These are phyloP conservation scores for Saccharomyces hybrid DNA, from an alignment of 1,139 yeast species.

Conservation along the genomic window DNA sequence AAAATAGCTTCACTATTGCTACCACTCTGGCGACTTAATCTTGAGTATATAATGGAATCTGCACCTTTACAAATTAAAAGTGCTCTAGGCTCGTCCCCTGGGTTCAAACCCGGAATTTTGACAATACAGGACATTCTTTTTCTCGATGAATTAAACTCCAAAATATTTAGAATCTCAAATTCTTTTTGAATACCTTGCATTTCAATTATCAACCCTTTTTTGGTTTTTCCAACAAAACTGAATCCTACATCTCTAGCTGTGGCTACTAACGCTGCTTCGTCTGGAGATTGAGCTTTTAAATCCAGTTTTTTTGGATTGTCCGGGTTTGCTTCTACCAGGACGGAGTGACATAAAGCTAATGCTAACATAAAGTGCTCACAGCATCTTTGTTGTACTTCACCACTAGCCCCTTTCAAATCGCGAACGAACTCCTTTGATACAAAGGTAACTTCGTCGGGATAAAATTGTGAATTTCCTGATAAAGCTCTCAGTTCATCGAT, in stretches of 20 bases:
- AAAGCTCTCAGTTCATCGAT: conserved; percentile 42
- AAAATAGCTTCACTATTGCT: conserved; percentile 35
- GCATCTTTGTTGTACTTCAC: conserved; percentile 52
- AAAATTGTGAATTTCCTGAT: conserved; percentile 45
- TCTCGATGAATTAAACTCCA: conserved; percentile 86
- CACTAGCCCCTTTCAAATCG: conserved; percentile 45
- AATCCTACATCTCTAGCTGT: conserved; percentile 92
- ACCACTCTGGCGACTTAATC: conserved; percentile 41
- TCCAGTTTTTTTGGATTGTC: conserved; percentile 49
- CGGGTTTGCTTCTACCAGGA: conserved; percentile 63
- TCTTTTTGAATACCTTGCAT: conserved; percentile 68
- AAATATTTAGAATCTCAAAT: conserved; percentile 64
- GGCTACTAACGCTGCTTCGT: conserved; percentile 90
- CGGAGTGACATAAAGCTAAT: conserved; percentile 87
- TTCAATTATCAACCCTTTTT: conserved; percentile 59
- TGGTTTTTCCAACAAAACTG: conserved; percentile 66
- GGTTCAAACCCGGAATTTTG: conserved; percentile 43
- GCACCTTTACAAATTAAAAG: conserved; percentile 86
- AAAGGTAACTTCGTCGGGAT: conserved; percentile 66
- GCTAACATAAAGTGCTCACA: conserved; percentile 78
- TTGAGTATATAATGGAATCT: conserved; percentile 77
- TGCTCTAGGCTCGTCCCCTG: conserved; percentile 39
- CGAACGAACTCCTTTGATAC: conserved; percentile 59
- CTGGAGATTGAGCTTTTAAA: conserved; percentile 95
- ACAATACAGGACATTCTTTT: conserved; percentile 95